Base-by-base conservation (phyloP, 768 basidiomycete genomes). In the Hortiboletus campestris region DNA sequence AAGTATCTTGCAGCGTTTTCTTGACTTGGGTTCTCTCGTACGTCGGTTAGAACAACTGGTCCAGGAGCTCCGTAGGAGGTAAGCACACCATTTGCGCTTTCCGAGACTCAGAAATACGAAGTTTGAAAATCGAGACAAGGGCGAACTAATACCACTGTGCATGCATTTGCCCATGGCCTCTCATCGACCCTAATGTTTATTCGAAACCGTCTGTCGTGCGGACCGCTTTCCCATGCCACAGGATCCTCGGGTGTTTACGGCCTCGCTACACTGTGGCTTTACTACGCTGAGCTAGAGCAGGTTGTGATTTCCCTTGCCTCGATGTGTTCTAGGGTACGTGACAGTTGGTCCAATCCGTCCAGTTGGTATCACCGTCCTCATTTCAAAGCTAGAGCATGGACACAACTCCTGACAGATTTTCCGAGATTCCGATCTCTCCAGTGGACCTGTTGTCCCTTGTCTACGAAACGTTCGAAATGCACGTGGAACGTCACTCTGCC, bases 161-260 rank as follows among this genome's bases (percentile, higher is more conserved):
- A 88, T 63, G 84, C 89, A 4, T 84, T 89, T 59, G 78, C 81
- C 0, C 86, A 91, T 65, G 76, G 82, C 0, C 72, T 89, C 5
- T 82, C 85, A 2, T 80, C 80, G 0, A 74, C 81, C 3, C 70
- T 88, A 2, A 67, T 72, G 4, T 80, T 76, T 59, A 65, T 88
- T 34, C 80, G 84, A n/a, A 72, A 77, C 19, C 65, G 62, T 3
- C 66, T 87, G 13, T 69, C 77, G 25, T 55, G 61, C 35, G 74
- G 75, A 48, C 75, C 79, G 0, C 77, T 80, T 2, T 70, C 65
- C 14, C 53, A 69, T 17, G 58, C 64, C 29, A 53, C 71, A 20
- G 40, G 44, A 17, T 54, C 56, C 12, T 48, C 48, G 41, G 49
- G 60, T 45, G 40, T 63, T 11, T 46, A 67, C 13, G 67, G 72